Evolutionary conservation across 2,329 filamentous ascomycete species (phyloP), one percentile per base, ranked within the genome.

Genomic region (Albifimbria verrucaria): DNA sequence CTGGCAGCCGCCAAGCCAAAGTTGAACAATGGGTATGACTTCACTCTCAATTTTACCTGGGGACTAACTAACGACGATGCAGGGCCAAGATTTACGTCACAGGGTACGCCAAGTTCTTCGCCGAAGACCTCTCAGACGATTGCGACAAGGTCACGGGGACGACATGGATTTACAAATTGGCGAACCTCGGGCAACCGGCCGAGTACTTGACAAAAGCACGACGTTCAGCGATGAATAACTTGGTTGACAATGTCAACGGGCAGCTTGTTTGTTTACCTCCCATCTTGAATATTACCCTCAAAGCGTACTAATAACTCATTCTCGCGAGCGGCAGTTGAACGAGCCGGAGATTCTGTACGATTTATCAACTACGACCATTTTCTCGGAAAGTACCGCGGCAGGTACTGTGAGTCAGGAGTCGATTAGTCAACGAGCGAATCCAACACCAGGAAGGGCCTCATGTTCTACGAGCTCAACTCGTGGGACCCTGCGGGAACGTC

Each of bases 91-190:
- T 50, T 18, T 54, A 54, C 22, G 47, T 46, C 26, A 51, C 52
- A 18, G 48, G 42, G 18, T 51, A 60, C 17, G 57, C 58, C 1
- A 57, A 60, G 11, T 60, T 59, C 48, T 55, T 51, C 39, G 25
- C 20, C n/a, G 50, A 26, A n/a, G 51, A 57, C 15, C 24, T 45
- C 11, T 23, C 24, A 3, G 9, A 23, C 1, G 51, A 45, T 4
- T 57, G 55, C n/a, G 51, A 57, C 21, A 45, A 50, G 15, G 53
- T 57, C 7, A 42, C 53, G 5, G 55, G 55, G 55, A 42, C 55
- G 11, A 49, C 44, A 25, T 57, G 56, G 52, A 12, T 53, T 7
- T 55, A 53, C 32, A 52, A 18, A 23, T 52, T 52, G 18, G 17
- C 7, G 15, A 10, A 10, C 9, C 28, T 36, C 28, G 10, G 28